These are phyloP conservation scores for Euphrasia confusa DNA, from an alignment of 257 asterid species.

Conservation along the genomic window DNA sequence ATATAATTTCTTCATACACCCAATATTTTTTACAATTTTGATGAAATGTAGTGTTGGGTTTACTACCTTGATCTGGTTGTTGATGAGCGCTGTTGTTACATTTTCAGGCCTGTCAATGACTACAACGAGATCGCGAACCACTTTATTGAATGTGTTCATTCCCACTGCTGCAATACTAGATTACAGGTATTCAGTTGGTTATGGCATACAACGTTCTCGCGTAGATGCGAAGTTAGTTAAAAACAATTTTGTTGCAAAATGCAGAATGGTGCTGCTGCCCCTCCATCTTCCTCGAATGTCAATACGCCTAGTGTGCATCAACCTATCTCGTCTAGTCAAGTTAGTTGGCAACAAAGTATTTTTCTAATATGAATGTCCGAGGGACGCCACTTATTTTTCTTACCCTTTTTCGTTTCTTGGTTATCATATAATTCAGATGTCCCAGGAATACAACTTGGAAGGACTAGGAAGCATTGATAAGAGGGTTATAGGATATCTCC, in stretches of 20 bases:
- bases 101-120: constrained; percentile 65
- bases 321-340: constrained; percentile 46
- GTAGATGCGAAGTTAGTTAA: constrained; percentile 14
- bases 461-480: constrained; percentile 64
- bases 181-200: constrained; percentile 42
- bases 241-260: constrained; percentile 17
- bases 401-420: constrained; percentile 8
- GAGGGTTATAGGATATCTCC: constrained; percentile 62
- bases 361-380: not conserved
- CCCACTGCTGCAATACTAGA: constrained; percentile 43
- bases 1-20: constrained; percentile 1
- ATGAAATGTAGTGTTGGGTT: too few species aligned
- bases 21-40: not conserved
- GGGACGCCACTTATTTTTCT: constrained; percentile 11
- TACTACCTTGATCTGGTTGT: not conserved
- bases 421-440: constrained; percentile 29
- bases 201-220: constrained; percentile 7
- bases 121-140: constrained; percentile 76
- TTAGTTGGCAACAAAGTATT: constrained; percentile 27
- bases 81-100: constrained; percentile 7
- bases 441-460: constrained; percentile 58
- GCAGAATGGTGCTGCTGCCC: constrained; percentile 36
- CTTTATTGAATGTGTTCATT: constrained; percentile 63
- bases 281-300: constrained; percentile 28
- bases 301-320: constrained; percentile 31